Evolutionary conservation across 768 basidiomycete genomes (phyloP), one percentile per base, ranked within the genome.

Genomic region (Sarcomyxa edulis): DNA sequence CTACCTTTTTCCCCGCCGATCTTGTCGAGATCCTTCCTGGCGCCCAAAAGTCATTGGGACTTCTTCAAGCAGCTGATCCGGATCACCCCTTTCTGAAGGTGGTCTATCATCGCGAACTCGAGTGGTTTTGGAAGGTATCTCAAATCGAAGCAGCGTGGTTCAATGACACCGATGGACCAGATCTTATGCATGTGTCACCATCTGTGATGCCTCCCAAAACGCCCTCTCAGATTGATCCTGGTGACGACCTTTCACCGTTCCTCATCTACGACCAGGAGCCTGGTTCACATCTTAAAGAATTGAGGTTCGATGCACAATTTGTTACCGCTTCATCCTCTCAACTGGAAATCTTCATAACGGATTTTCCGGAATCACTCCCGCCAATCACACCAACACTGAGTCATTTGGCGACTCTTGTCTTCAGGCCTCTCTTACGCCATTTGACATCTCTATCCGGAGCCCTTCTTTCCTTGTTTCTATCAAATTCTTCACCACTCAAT

Each of bases 181-280:
- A 28, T 7, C 0, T 29, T 23, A 26, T 36, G 33, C 44, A 30
- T 7, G 23, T 32, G 29, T 37, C 11, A 8, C 36, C 43, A 26
- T 24, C 38, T 5, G 11, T 32, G 12, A 21, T 36, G 19, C 34
- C 23, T 24, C 14, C 39, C 11, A 38, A 25, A 43, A 10, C 27
- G 12, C 40, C 40, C 23, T 31, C 19, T 3, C 15, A 11, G 29
- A 14, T 37, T 10, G 44, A 32, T 10, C 25, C 32, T 15, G 32
- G 19, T 4, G 20, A 15, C 32, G 65, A 61, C 27, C 52, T 84
- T 10, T 47, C 55, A 6, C 61, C 60, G 4, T 79, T 89, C 53
- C 54, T 49, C 8, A 40, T 78, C 5, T 90, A 83, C 44, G 81
- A 86, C 47, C 59, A 81, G 25, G 81, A 83, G 43, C 87, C 88